Evolutionary conservation across 495 filamentous ascomycete genomes (phyloP), one percentile per base, ranked within the genome.

Genomic region (Cercophora scortea): DNA sequence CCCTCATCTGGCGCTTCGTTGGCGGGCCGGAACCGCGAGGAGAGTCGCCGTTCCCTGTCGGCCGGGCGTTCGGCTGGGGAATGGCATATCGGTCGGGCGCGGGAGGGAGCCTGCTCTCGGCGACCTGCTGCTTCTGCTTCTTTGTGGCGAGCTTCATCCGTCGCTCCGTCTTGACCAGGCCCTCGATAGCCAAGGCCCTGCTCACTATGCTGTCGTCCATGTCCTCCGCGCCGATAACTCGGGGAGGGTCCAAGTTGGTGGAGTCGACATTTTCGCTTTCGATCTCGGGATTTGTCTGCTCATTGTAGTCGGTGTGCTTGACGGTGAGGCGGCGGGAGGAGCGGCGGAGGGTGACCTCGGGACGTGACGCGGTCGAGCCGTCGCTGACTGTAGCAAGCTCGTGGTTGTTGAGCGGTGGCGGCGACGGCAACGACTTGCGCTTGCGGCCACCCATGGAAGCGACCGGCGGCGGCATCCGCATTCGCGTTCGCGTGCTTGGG

Each of bases 151-250:
- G 39, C 38, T 52, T 49, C 6, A 67, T 47, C 11, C 56, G 54
- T 9, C 56, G 56, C 41, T 69, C 64, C 62, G 65, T 67, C 38
- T 54, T 43, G 1, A 49, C 64, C 13, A 69, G 52, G 1, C 62
- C 64, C 36, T 59, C 57, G 18, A 69, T 62, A 47, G 64, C 66
- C 2, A 54, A 35, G 15, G 55, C 46, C 32, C 65, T 51, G 6
- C 4, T 10, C 6, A 44, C 39, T 32, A 44, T 51, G 17, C 38
- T 19, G 13, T 57, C 52, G 12, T 47, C 50, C 25, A 49, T 43
- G 8, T 54, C 45, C 33, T 53, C n/a, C n/a, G n/a, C 32, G 32
- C 46, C 10, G 12, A 17, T 5, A 13, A 32, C 25, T 2, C 2
- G 25, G 8, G 45, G 50, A 15, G 34, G 45, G 1, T 35, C 48